These are phyloP conservation scores for Macrophomina pseudophaseolina DNA, from an alignment of 2,329 filamentous ascomycete species.

Conservation along the genomic window DNA sequence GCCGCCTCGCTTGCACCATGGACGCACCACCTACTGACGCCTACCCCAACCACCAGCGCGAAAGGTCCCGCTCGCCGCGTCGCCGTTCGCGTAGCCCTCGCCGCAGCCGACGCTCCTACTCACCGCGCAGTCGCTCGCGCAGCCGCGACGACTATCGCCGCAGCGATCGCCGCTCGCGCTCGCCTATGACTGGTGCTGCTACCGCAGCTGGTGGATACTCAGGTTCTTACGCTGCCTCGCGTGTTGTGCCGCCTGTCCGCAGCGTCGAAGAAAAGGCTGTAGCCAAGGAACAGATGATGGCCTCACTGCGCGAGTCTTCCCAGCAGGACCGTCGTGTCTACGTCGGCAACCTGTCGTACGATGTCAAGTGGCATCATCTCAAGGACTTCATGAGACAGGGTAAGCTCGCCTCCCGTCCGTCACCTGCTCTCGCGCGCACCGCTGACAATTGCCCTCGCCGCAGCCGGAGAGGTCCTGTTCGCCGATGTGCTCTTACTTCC, in stretches of 20 bases:
- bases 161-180: slow-evolving; percentile 67
- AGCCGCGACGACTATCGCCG: slow-evolving; percentile 65
- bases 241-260: slow-evolving; percentile 54
- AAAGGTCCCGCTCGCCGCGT: slow-evolving; percentile 80
- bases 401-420: slow-evolving; percentile 56
- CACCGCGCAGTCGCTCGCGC: slow-evolving; percentile 73
- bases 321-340: slow-evolving; percentile 99
- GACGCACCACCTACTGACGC: slow-evolving; percentile 24
- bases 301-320: slow-evolving; percentile 87
- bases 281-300: slow-evolving; percentile 95
- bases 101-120: slow-evolving; percentile 65
- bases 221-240: slow-evolving; percentile 61
- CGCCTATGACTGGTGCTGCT: slow-evolving; percentile 77
- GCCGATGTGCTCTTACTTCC: slow-evolving; percentile 99
- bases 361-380: slow-evolving; percentile 99
- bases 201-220: slow-evolving; percentile 74
- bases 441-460: slow-evolving; percentile 43
- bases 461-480: slow-evolving; percentile 99
- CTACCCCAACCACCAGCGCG: slow-evolving; percentile 63
- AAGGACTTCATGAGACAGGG: slow-evolving; percentile 99
- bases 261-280: slow-evolving; percentile 81
- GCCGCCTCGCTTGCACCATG: slow-evolving; percentile 23
- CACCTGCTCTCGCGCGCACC: slow-evolving; percentile 30
- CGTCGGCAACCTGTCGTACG: slow-evolving; percentile 97
- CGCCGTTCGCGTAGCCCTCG: slow-evolving; percentile 59